Conservation (phyloP, 768 basidiomycete species). For the Russula sp. region DNA sequence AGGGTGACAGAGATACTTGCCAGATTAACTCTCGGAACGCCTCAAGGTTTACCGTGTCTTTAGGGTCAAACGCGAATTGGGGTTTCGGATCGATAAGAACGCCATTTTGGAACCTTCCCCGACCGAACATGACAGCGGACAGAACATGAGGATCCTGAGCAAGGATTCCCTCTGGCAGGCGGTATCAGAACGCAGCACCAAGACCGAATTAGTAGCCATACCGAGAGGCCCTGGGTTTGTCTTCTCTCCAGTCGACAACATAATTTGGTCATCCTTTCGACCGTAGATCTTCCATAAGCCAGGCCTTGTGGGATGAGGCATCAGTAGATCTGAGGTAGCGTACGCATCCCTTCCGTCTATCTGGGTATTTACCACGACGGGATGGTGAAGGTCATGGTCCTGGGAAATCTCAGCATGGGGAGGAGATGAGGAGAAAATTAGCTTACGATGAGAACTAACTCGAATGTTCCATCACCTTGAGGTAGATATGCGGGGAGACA, state of each 20-base stretch:
- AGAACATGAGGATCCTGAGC: conserved; percentile 27
- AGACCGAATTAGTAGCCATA: not conserved
- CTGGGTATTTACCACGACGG: conserved; percentile 29
- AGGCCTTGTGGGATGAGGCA: conserved; percentile 37
- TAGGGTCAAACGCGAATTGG: conserved; percentile 24
- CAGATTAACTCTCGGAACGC: conserved; percentile 24
- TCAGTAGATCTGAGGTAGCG: conserved; percentile 37
- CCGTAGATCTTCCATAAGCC: conserved; percentile 29
- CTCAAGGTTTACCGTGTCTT: conserved; percentile 22
- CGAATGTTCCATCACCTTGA: conserved; percentile 22
- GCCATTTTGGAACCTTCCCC: conserved; percentile 29
- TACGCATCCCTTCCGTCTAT: conserved; percentile 35
- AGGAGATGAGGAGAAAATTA: not conserved
- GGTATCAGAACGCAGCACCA: not conserved
- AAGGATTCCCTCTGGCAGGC: conserved; percentile 33
- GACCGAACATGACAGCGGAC: conserved; percentile 30
- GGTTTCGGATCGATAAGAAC: conserved; percentile 29
- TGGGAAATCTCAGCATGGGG: conserved; percentile 4
- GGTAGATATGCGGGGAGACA: conserved; percentile 20
- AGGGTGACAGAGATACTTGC: not conserved
- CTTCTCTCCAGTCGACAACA: conserved; percentile 30
- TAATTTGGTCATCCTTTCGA: conserved; percentile 28
- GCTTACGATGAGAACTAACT: conserved; percentile 23
- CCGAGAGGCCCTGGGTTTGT: conserved; percentile 30
- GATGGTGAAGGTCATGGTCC: conserved; percentile 22